Base-by-base conservation (phyloP, 129 eudicot species). In the Cynara cardunculus region DNA sequence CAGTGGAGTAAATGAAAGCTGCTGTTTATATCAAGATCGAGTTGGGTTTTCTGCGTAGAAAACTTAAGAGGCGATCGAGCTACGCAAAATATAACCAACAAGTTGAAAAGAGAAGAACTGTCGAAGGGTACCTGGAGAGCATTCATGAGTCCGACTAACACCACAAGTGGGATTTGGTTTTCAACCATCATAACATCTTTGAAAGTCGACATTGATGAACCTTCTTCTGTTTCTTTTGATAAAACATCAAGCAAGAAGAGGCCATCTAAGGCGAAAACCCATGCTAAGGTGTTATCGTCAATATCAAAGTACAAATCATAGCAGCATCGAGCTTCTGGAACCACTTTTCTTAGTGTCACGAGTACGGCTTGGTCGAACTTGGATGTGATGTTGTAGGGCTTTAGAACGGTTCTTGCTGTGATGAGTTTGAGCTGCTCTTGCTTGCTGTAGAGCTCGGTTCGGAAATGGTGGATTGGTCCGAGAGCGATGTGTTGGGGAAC, bases 121-220 rank as follows among this genome's bases (percentile, higher is more conserved):
- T 76, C 73, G 3, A 22, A 49, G 18, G 25, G 35, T 49, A 9
- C 37, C 18, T 82, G 32, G 24, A 86, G 41, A 26, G 71, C n/a
- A 31, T 80, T 70, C 46, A 62, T 19, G n/a, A 89, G 24, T 27
- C 75, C 53, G 9, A 70, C 41, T 10, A 89, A 44, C 2, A 86
- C 35, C 46, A 81, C 22, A n/a, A 70, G 27, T 11, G 89, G 92
- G 34, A 89, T 74, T 81, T 86, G 92, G 72, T 89, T 89, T 77
- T 86, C 92, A 27, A 88, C 44, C 80, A 88, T 80, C 10, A 86
- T 1, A 16, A 86, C 62, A 53, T 88, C 92, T 62, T 79, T 74
- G 25, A 59, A 56, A 35, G 0, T 18, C 65, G 64, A 11, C 26
- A n/a, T 19, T 0, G 11, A 25, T 1, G 53, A 35, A 7, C 39